Evolutionary conservation across 1,139 yeast species (phyloP), one percentile per base, ranked within the genome.

Genomic region (Scheffersomyces segobiensis): DNA sequence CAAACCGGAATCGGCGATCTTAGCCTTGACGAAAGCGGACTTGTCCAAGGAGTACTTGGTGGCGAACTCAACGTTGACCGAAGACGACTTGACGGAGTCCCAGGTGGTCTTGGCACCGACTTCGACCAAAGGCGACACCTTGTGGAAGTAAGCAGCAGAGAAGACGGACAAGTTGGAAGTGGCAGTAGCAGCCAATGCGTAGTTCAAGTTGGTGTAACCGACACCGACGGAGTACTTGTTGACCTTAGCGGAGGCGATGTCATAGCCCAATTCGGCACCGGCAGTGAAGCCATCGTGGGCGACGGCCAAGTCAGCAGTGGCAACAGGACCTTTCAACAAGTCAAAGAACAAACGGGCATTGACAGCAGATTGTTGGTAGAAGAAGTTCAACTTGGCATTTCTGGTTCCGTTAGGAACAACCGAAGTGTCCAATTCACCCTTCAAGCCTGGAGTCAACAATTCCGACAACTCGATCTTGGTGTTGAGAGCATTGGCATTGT

Each of bases 81-180:
- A 81, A 64, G 91, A 82, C 77, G 92, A 88, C 76, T 81, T 81
- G 70, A 81, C 83, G 65, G 97, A 88, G 83, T 93, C 97, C 88
- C 96, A 91, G 67, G 96, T 88, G 72, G 98, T 97, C 86, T 91
- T 93, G 71, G 98, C 97, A 83, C 98, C 98, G 70, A 93, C 97
- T 86, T 95, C 97, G 70, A 95, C 93, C 70, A 83, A 80, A 66
- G 96, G 91, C 69, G 93, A 87, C 66, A 95, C 97, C 80, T 85
- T 90, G 89, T 95, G 98, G 93, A 87, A 95, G 88, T 93, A 93
- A 69, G 97, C 95, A 71, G 98, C 98, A 60, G 97, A 84, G 86
- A 89, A 92, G 67, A 93, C 88, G 61, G 93, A 86, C 76, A 93
- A 86, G 87, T 93, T 92, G 83, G 90, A 87, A 75, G 96, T 86